Base-by-base conservation (phyloP, 805 yeast genomes). In the Candida endomychidarum region DNA sequence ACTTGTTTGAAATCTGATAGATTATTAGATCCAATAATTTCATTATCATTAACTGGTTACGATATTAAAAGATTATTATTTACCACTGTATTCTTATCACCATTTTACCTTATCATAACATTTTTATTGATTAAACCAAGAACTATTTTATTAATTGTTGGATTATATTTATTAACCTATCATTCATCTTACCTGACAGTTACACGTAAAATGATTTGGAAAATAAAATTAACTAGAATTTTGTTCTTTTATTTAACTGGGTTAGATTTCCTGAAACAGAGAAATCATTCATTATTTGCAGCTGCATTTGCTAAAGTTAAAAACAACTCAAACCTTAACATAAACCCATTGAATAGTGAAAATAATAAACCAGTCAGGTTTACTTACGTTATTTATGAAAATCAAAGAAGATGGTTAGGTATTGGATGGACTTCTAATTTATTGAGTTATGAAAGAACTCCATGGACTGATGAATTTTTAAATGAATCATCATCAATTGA, bases 341-440 rank as follows among this genome's bases (percentile, higher is more conserved):
- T 52, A 33, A 55, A 49, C 24, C 49, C 60, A 8, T 41, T 44
- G 22, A 42, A 38, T 24, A 38, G 42, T 19, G 52, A 42, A 31
- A 38, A 49, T 21, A 59, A 56, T 51, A 62, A 68, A 38, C 78
- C 81, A 1, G 89, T 87, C 21, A 66, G 90, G 41, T 93, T 90
- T 61, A 90, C 97, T 4, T 91, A 87, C 61, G 97, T 88, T 2
- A 70, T 93, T 8, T 90, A 82, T 61, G 99, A 91, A 60, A 91
- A 91, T 60, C 98, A 91, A 67, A 80, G 99, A 56, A 81, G 95
- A 53, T 91, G 99, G 99, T 72, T 91, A 27, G 98, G 97, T 10
- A 86, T 91, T 52, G 99, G 99, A 9, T 91, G 99, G 99, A 91
- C 98, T 0, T 73, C 95, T 11, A 89, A 89, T 56, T 72, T 93